A percentile compares a stretch with the other conserved stretches of the same genome.
These are phyloP conservation scores for Penicillium diatomitis DNA, from an alignment of 495 filamentous ascomycete genomes.

Conservation along the genomic window DNA sequence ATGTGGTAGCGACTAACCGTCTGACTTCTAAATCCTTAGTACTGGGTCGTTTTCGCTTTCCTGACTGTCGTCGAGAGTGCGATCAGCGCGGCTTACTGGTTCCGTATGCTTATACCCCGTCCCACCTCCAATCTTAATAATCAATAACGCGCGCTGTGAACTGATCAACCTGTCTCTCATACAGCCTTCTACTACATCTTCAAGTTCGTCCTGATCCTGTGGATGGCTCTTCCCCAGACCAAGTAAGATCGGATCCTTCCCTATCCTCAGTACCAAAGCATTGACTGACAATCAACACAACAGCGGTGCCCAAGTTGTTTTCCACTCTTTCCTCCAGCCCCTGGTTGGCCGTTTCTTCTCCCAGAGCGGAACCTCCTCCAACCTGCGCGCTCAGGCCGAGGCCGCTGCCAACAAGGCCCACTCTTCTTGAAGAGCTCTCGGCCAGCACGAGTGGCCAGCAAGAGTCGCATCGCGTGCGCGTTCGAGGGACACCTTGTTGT, in stretches of 20 bases:
- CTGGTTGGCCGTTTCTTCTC: slow-evolving; percentile 86
- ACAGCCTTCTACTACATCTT: slow-evolving; percentile 98
- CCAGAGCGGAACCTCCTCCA: slow-evolving; percentile 67
- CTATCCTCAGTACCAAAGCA: not conserved
- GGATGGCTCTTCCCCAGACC: slow-evolving; percentile 93
- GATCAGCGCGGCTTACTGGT: slow-evolving; percentile 95
- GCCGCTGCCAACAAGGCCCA: slow-evolving; percentile 53
- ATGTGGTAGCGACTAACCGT: not conserved
- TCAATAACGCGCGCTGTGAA: too few species aligned
- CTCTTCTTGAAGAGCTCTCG: slow-evolving; percentile 13
- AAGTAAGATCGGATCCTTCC: slow-evolving; percentile 48
- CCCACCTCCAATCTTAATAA: too few species aligned
- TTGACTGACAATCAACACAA: slow-evolving; percentile 14
- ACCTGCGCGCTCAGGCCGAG: slow-evolving; percentile 86
- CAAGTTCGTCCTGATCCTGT: slow-evolving; percentile 94
- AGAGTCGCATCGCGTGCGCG: slow-evolving; percentile 7
- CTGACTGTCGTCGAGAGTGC: slow-evolving; percentile 90
- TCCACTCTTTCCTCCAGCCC: slow-evolving; percentile 90
- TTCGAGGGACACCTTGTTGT: too few species aligned
- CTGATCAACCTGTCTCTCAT: too few species aligned
- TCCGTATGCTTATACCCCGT: slow-evolving; percentile 50
- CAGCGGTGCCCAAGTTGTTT: slow-evolving; percentile 92
- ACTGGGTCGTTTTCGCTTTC: slow-evolving; percentile 95
- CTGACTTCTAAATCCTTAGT: slow-evolving; percentile 43
- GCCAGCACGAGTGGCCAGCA: not conserved